These are phyloP conservation scores for Malassezia furfur DNA, from an alignment of 1,284 basidiomycete genomes.

Conservation along the genomic window DNA sequence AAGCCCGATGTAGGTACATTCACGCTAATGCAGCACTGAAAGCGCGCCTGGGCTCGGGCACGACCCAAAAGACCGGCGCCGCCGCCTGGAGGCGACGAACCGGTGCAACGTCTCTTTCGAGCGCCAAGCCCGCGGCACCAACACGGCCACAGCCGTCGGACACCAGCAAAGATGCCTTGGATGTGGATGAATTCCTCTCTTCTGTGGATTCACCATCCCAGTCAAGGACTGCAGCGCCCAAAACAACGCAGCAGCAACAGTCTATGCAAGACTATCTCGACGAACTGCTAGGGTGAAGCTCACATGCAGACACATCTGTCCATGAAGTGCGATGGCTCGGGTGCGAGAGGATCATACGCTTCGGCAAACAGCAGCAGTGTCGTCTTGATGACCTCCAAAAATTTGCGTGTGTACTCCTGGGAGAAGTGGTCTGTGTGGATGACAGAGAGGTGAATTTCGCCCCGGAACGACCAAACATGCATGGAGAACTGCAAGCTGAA, in stretches of 20 bases:
- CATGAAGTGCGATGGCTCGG: no score
- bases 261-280: constrained; percentile 8
- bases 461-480: constrained; percentile 11
- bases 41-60: neutral
- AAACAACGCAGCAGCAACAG: neutral
- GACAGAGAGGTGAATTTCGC: constrained; percentile 10
- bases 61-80: neutral
- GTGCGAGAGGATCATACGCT: constrained; percentile 8
- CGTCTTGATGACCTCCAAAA: constrained; percentile 11
- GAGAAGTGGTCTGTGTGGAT: constrained; percentile 9
- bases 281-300: neutral
- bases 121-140: no score
- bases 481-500: constrained; percentile 13
- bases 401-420: neutral
- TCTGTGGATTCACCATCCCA: neutral
- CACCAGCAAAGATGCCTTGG: neutral
- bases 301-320: neutral
- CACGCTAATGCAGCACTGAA: neutral
- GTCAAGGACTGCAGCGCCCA: neutral
- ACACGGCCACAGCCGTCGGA: no score
- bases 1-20: constrained; percentile 14
- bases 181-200: constrained; percentile 14
- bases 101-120: no score
- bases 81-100: neutral
- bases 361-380: constrained; percentile 6